Conservation (phyloP, 2,329 filamentous ascomycete genomes). For the Hortaea werneckii region DNA sequence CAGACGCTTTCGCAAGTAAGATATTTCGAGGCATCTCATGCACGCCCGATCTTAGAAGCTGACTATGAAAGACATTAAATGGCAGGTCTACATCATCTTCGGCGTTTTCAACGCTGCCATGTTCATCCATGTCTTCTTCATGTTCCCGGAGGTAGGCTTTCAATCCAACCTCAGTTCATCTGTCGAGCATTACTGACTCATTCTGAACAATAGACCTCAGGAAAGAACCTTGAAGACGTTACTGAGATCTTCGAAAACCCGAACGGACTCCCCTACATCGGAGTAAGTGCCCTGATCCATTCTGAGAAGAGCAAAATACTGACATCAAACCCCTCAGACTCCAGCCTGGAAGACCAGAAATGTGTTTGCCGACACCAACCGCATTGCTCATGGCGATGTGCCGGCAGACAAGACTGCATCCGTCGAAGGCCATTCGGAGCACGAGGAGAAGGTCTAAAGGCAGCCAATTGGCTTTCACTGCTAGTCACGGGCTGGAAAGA, state of each 20-base stretch:
- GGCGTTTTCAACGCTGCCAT: conserved; percentile 57
- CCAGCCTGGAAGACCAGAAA: conserved; percentile 44
- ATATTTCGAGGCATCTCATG: too few species aligned
- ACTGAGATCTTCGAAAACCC: conserved; percentile 55
- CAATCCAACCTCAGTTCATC: too few species aligned
- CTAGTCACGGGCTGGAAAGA: too few species aligned
- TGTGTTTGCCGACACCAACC: too few species aligned
- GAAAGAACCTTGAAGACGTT: conserved; percentile 51
- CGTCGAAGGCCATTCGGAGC: too few species aligned
- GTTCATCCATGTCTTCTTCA: conserved; percentile 57
- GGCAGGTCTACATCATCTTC: conserved; percentile 63
- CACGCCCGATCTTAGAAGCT: not conserved
- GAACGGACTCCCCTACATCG: conserved; percentile 33
- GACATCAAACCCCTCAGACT: too few species aligned
- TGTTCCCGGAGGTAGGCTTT: conserved; percentile 48
- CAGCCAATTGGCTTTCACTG: too few species aligned
- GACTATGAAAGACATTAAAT: conserved; percentile 5
- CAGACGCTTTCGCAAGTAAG: conserved; percentile 12
- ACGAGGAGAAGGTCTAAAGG: too few species aligned
- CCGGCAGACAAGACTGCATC: too few species aligned
- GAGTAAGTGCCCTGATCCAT: not conserved
- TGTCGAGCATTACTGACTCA: too few species aligned
- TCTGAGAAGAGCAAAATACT: too few species aligned
- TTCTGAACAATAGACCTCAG: not conserved
- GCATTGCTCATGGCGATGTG: too few species aligned